A percentile compares a stretch with the other conserved stretches of the same genome.
Conservation (phyloP, 345 rosid genomes). For the Eucalyptus curtisii region DNA sequence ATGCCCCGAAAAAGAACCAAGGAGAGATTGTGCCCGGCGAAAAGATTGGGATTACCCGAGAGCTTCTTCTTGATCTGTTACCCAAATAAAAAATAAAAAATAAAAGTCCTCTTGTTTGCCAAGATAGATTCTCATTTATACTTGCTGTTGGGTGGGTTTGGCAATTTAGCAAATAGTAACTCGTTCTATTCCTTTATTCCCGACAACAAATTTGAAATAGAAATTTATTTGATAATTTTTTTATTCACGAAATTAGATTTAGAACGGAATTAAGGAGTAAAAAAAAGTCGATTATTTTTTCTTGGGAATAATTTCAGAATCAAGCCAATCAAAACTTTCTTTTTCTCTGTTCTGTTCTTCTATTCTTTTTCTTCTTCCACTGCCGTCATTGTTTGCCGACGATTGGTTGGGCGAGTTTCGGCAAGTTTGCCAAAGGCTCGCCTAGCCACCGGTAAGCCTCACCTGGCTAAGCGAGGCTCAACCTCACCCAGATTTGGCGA, state of each 20-base stretch:
- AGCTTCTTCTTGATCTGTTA: background rate
- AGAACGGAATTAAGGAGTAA: no score
- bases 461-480: accelerated
- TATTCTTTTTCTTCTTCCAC: no score
- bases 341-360: no score
- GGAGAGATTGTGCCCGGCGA: background rate
- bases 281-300: no score
- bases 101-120: background rate
- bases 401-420: no score
- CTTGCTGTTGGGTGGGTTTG: no score
- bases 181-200: no score
- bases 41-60: background rate
- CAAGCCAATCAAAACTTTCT: accelerated
- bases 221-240: no score
- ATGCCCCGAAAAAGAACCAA: background rate
- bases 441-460: accelerated
- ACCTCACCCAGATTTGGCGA: accelerated
- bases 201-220: accelerated
- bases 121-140: background rate
- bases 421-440: no score
- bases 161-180: no score
- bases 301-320: accelerated
- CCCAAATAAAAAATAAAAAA: background rate
- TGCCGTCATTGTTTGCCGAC: accelerated
- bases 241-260: no score